Base-by-base conservation (phyloP, 2,329 filamentous ascomycete species). In the Myriangium duriaei region DNA sequence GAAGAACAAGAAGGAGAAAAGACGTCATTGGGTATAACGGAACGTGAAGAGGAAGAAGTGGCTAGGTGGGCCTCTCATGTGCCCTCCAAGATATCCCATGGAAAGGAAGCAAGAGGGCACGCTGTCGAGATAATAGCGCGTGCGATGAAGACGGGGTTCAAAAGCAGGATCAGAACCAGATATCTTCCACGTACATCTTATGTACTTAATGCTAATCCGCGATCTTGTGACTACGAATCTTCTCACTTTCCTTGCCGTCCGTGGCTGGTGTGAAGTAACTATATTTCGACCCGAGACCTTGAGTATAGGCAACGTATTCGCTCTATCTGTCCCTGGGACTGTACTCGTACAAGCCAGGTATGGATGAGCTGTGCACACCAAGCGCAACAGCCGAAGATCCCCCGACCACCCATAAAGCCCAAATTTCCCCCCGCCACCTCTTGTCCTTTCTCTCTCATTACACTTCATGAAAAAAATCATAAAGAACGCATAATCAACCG, bases 401-500 rank as follows among this genome's bases (percentile, higher is more conserved):
- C 4, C 17, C 7, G 7, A 15, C 11, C 19, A 6, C 12, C 19
- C n/a, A 11, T 36, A n/a, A 30, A 36, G 29, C 18, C 29, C 24
- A 28, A n/a, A 18, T 36, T 15, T 14, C 12, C 3, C n/a, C 11
- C 24, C 19, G 10, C 9, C 4, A 11, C 14, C 11, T 9, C 21
- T 29, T 21, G 12, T 30, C 34, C 21, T 39, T 21, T 11, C 28
- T 26, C 26, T 18, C 29, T 39, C 30, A 11, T 32, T 33, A 39
- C 36, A 39, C 36, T 39, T 39, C 30, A 32, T 39, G 35, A 37
- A 37, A 30, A 37, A 30, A 17, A 14, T n/a, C n/a, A n/a, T 28
- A 12, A 36, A 18, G 36, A 39, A 39, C 36, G 36, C 36, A 39
- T 39, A 39, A 39, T 39, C 36, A 39, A 39, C 36, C 36, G 36